Conservation (phyloP, 2,329 filamentous ascomycete species). For the Fusarium sp. region DNA sequence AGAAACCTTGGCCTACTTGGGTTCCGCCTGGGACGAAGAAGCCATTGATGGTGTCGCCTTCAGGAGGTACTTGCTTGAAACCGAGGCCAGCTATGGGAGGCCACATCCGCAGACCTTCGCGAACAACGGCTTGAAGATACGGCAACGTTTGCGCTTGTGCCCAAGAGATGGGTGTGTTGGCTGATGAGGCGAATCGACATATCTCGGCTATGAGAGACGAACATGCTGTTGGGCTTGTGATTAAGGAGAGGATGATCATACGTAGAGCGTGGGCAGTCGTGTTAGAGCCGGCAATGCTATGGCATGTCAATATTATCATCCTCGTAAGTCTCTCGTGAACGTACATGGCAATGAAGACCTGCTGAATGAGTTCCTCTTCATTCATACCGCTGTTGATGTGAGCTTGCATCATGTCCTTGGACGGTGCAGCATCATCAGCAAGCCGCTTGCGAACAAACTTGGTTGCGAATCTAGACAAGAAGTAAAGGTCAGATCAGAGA, state of each 20-base stretch:
- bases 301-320: not conserved
- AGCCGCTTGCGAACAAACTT: conserved; percentile 45
- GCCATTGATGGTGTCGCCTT: conserved; percentile 67
- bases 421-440: conserved; percentile 32
- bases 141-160: conserved; percentile 63
- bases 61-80: conserved; percentile 67
- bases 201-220: conserved; percentile 61
- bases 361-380: conserved; percentile 56
- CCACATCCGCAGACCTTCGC: conserved; percentile 69
- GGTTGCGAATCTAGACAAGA: conserved; percentile 34
- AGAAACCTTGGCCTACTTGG: conserved; percentile 67
- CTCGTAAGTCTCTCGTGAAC: not conserved
- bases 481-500: not conserved
- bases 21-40: conserved; percentile 67
- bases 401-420: conserved; percentile 58
- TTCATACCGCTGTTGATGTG: conserved; percentile 58
- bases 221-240: conserved; percentile 62
- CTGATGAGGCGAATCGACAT: conserved; percentile 55
- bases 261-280: conserved; percentile 70
- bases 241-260: conserved; percentile 66
- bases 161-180: conserved; percentile 61
- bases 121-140: conserved; percentile 71
- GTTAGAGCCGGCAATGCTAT: conserved; percentile 72
- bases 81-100: conserved; percentile 68
- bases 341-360: conserved; percentile 59